Conservation (phyloP, 139 green algal genomes). For the Nannochloris sp. region DNA sequence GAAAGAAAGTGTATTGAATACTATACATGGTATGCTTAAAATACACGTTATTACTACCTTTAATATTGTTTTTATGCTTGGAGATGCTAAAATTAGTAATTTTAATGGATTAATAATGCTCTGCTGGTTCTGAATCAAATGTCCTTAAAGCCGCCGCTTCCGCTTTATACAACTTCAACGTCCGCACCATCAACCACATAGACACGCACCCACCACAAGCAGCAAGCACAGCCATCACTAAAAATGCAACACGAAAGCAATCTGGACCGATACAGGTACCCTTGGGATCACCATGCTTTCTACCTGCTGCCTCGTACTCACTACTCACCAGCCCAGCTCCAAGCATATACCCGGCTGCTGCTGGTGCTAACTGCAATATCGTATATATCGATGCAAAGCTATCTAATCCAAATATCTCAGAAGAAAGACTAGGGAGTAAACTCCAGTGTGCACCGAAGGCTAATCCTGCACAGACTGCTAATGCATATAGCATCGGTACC, state of each 20-base stretch:
- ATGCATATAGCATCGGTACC: constrained; percentile 29
- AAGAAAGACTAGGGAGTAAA: constrained; percentile 61
- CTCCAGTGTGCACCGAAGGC: constrained; percentile 71
- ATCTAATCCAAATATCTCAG: constrained; percentile 38
- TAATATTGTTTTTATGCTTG: no score
- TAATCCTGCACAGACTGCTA: constrained; percentile 49
- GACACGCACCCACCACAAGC: background rate
- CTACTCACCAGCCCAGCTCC: constrained; percentile 33
- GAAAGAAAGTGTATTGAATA: no score
- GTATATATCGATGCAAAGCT: constrained; percentile 45
- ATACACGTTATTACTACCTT: no score
- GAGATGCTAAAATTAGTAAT: no score
- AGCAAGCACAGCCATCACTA: constrained; percentile 19
- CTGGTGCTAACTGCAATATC: constrained; percentile 32
- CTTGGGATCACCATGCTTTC: constrained; percentile 10
- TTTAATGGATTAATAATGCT: no score
- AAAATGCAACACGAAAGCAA: constrained; percentile 35
- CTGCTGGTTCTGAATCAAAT: constrained; percentile 1
- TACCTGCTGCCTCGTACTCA: constrained; percentile 28
- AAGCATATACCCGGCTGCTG: constrained; percentile 32
- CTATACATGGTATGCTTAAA: no score
- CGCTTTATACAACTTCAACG: background rate
- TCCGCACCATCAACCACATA: constrained; percentile 5
- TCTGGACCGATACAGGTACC: constrained; percentile 19
- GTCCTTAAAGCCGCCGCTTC: constrained; percentile 1